Evolutionary conservation across 495 filamentous ascomycete species (phyloP), one percentile per base, ranked within the genome.

Genomic region (Annulohypoxylon maeteangense): DNA sequence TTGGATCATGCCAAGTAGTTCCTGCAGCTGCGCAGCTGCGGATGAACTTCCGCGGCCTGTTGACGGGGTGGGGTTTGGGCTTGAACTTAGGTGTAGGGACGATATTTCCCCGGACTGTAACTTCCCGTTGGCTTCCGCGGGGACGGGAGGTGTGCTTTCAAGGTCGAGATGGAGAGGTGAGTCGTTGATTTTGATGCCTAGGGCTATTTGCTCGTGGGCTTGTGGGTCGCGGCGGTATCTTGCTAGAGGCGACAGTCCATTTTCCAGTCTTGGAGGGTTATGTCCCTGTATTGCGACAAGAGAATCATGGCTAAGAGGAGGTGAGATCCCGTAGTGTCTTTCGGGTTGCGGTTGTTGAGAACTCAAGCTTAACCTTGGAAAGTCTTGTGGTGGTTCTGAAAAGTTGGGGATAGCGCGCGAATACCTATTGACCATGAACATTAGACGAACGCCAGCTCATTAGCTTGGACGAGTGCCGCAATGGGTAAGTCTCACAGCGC

Each of bases 331-430:
- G 7, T 36, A 1, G 11, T 3, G 12, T 0, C 12, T 14, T 7
- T 40, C 20, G 22, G 54, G 23, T 12, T 36, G 29, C 6, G 25
- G 16, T 14, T 48, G 36, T 14, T n/a, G 63, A 6, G 38, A 0
- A 32, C 25, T n/a, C 7, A n/a, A 23, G 8, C 25, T 40, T 36
- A 12, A 20, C 23, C 22, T 25, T 11, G 31, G 22, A 34, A 40
- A 10, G 4, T n/a, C 40, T 12, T 53, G 62, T 4, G 60, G 16
- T 8, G 20, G 14, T 0, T 56, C 31, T 18, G 22, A 7, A 38
- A 72, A 72, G 4, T 54, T 31, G 34, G 65, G 70, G 1, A 72
- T 18, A 22, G 65, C 40, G n/a, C 5, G 42, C 10, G 54, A 56
- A 27, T 55, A 72, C 31, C 70, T 72, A 62, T 44, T 3, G 4